Conservation (phyloP, 345 rosid genomes). For the Gossypium raimondii region DNA sequence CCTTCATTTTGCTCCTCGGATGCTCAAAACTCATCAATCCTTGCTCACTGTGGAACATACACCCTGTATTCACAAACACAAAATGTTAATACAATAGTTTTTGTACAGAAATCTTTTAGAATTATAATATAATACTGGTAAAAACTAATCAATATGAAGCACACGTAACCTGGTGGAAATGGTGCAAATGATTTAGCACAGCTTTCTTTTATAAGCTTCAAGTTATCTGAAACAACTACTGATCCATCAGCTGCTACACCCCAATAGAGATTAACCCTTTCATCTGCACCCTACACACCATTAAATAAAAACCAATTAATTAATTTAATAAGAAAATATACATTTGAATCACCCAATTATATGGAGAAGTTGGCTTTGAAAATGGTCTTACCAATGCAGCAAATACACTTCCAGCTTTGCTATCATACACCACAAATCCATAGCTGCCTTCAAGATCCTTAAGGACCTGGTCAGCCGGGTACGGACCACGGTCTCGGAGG, state of each 20-base stretch:
- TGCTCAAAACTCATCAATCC: slow-evolving; percentile 69
- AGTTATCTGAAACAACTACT: slow-evolving; percentile 44
- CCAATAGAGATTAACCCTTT: slow-evolving; percentile 49
- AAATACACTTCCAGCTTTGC: slow-evolving; percentile 46
- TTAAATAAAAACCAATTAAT: background rate
- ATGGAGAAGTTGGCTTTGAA: background rate
- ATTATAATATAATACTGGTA: background rate
- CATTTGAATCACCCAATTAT: background rate
- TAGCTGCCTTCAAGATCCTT: slow-evolving; percentile 61
- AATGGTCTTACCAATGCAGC: slow-evolving; percentile 42
- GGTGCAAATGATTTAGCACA: slow-evolving; percentile 71
- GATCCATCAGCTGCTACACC: slow-evolving; percentile 65
- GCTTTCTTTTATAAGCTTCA: slow-evolving; percentile 51
- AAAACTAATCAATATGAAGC: background rate
- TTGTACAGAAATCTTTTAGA: background rate
- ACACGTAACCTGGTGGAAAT: slow-evolving; percentile 42
- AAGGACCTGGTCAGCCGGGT: slow-evolving; percentile 69
- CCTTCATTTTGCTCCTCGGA: slow-evolving; percentile 47
- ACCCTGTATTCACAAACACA: slow-evolving; percentile 26
- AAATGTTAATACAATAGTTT: background rate
- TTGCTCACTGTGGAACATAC: slow-evolving; percentile 59
- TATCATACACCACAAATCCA: slow-evolving; percentile 55
- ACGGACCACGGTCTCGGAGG: slow-evolving; percentile 74
- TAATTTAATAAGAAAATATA: background rate
- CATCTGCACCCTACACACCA: slow-evolving; percentile 44